Base-by-base conservation (phyloP, 352 stramenopile genomes). In the Phytophthora chlamydospora region DNA sequence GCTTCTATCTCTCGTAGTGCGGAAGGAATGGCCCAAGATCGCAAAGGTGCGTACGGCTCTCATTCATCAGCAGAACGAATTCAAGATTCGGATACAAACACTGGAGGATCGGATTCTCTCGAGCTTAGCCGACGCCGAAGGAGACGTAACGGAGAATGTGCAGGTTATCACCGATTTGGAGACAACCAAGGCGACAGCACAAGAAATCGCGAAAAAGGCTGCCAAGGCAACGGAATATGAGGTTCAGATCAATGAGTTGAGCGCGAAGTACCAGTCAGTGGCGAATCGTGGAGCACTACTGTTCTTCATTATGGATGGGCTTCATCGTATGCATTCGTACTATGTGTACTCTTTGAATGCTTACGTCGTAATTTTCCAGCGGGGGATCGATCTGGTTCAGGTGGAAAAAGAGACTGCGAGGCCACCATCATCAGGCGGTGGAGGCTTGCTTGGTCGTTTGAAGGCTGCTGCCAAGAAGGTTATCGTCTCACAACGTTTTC, bases 261-360 rank as follows among this genome's bases (percentile, higher is more conserved):
- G 83, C 32, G 77, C 89, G 3, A 97, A 97, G 71, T 98, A 98
- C 62, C 79, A 95, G n/a, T 78, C 83, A 1, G 95, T 98, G 14
- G 95, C 94, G 5, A 83, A 68, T 24, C 81, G 95, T n/a, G 92
- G 90, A 9, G 90, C 92, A n/a, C 64, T 98, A 59, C 76, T 98
- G 3, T 98, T 98, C 72, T 98, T 98, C 73, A 71, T 98, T 40
- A 97, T 98, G 86, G 93, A 97, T 62, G 86, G 89, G 8, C 73
- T 98, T 33, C 60, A 91, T 40, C 96, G 93, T 31, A 92, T 98
- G 49, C 93, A 98, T 62, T 84, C 91, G 47, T 98, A 98, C 72
- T 98, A 98, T 62, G 94, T 97, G 49, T 98, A 98, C 61, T 98
- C 90, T 12, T 76, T 98, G 24, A 97, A 97, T 53, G 91, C 95